phyloP scores from a whole-genome alignment of 2,329 filamentous ascomycete species.

The Trichoderma sp. region DNA sequence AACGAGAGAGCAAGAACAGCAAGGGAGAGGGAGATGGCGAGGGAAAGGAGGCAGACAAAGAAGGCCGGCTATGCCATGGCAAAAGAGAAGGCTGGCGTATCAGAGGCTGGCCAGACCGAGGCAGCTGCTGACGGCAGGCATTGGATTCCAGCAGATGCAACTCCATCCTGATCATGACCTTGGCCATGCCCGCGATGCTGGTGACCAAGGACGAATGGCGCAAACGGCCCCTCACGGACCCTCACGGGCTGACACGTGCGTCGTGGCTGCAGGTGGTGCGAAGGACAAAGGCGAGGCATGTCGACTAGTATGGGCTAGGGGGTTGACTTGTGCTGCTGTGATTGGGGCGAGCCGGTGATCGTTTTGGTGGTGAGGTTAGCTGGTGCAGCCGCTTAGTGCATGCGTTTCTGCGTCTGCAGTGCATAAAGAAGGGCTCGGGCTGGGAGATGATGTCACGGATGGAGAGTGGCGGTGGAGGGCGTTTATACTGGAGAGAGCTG shows the following conservation, averaged over 20 bases:
- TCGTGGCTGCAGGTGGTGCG: constrained; percentile 21
- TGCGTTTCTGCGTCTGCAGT: neutral
- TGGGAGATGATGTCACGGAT: neutral
- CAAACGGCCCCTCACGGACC: constrained; percentile 27
- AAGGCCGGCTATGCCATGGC: neutral
- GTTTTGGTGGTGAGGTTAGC: neutral
- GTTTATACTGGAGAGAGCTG: neutral
- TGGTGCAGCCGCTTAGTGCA: neutral
- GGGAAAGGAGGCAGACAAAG: neutral
- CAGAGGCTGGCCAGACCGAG: neutral
- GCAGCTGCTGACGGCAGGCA: neutral
- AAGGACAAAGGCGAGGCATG: neutral
- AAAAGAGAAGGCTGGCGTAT: constrained; percentile 2
- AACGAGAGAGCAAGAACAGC: neutral
- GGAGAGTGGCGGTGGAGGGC: neutral
- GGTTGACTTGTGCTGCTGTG: neutral
- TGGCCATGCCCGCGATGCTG: constrained; percentile 2
- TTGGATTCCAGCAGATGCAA: neutral
- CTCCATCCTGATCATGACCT: constrained; percentile 5
- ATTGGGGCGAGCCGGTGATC: neutral
- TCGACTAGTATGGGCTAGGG: neutral
- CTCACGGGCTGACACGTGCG: constrained; percentile 35
- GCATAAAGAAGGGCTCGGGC: neutral
- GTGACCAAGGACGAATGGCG: constrained; percentile 17
- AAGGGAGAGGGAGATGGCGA: neutral